These are phyloP conservation scores for Hypocrella siamensis DNA, from an alignment of 2,329 filamentous ascomycete genomes.

Conservation along the genomic window DNA sequence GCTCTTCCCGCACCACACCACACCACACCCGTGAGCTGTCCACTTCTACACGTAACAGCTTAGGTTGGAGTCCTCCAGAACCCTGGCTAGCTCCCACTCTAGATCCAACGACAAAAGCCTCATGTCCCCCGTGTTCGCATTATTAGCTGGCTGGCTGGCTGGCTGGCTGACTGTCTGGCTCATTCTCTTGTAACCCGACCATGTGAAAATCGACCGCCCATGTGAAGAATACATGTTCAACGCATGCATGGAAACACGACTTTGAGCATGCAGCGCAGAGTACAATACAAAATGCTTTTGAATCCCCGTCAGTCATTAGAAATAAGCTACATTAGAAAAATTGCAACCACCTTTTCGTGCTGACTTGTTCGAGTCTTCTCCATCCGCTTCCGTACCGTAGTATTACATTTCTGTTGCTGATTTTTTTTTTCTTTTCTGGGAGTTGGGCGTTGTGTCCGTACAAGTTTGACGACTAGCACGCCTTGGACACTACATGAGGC, in stretches of 20 bases:
- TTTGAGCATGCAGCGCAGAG: not conserved
- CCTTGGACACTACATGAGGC: constrained; percentile 5
- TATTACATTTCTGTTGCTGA: too few species aligned
- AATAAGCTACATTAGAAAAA: constrained; percentile 1
- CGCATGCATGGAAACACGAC: too few species aligned
- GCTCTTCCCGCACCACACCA: too few species aligned
- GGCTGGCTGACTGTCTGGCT: not conserved
- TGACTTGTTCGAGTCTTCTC: not conserved
- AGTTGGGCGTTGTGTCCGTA: not conserved
- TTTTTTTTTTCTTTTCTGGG: not conserved
- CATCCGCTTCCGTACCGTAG: not conserved
- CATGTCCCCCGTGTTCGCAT: too few species aligned
- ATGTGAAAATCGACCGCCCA: not conserved
- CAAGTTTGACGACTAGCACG: not conserved
- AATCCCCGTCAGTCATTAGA: not conserved
- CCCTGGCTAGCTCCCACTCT: too few species aligned
- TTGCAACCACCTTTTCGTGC: constrained; percentile 1
- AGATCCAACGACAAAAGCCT: too few species aligned
- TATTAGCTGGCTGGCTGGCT: constrained; percentile 1
- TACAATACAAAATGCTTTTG: not conserved
- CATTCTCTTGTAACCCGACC: not conserved
- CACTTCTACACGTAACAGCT: too few species aligned
- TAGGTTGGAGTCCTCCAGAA: too few species aligned
- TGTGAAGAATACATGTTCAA: too few species aligned
- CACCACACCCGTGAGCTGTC: too few species aligned